phyloP scores from a whole-genome alignment of 2,329 filamentous ascomycete genomes.

The Lasiodiplodia citricola region DNA sequence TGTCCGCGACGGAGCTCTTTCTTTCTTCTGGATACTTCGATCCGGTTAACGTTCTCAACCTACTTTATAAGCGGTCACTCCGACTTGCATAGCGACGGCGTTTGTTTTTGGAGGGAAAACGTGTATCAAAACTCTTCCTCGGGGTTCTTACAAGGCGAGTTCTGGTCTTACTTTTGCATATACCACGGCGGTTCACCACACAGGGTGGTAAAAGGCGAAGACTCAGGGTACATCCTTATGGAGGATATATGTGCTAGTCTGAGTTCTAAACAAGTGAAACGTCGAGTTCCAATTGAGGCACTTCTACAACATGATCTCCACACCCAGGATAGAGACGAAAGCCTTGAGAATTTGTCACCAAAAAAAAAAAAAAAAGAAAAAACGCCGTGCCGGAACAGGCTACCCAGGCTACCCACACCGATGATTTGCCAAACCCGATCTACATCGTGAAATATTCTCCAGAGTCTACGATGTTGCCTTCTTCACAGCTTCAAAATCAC shows the following conservation, averaged over 20 bases:
- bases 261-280: neutral
- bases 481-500: neutral
- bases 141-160: neutral
- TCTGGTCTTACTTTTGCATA: slow-evolving; percentile 16
- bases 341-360: neutral
- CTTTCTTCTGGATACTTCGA: neutral
- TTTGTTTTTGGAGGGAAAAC: slow-evolving; percentile 1
- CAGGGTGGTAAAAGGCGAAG: neutral
- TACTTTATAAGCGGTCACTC: neutral
- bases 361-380: neutral
- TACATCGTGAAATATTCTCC: neutral
- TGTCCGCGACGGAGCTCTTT: neutral
- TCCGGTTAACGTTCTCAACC: neutral
- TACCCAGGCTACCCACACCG: neutral
- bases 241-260: neutral
- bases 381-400: neutral
- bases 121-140: neutral
- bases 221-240: neutral
- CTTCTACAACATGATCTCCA: neutral
- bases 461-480: neutral
- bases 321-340: neutral
- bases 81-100: slow-evolving; percentile 27
- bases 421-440: neutral
- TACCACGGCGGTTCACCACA: slow-evolving; percentile 18
- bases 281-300: neutral